Evolutionary conservation across 2,329 filamentous ascomycete genomes (phyloP).

Genomic region (Madurella mycetomatis): DNA sequence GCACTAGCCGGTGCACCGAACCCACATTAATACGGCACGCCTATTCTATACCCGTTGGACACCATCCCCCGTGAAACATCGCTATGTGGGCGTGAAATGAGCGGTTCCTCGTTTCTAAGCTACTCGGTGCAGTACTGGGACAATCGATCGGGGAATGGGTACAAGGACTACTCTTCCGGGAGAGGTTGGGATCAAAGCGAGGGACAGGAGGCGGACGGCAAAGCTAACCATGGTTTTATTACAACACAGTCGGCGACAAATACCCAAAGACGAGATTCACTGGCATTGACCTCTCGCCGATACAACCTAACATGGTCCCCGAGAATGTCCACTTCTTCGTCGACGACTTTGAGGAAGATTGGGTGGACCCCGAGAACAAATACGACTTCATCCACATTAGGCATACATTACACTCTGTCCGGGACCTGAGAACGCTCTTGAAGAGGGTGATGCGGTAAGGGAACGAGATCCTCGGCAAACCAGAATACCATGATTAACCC

Average conservation of each 20-base stretch:
- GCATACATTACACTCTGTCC: conserved; percentile 43
- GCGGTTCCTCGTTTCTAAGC: too few relatives aligned
- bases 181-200: too few relatives aligned
- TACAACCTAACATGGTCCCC: conserved; percentile 48
- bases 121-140: too few relatives aligned
- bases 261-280: conserved; percentile 42
- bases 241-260: conserved; percentile 41
- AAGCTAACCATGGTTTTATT: conserved; percentile 10
- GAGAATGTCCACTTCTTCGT: conserved; percentile 49
- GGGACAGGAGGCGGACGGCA: neutral
- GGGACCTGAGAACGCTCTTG: conserved; percentile 39
- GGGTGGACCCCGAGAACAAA: conserved; percentile 41
- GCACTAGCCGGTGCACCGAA: too few relatives aligned
- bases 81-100: too few relatives aligned
- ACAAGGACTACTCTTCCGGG: too few relatives aligned
- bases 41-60: too few relatives aligned
- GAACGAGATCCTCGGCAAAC: conserved; percentile 31
- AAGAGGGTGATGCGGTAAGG: conserved; percentile 40
- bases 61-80: too few relatives aligned
- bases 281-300: conserved; percentile 49
- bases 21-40: too few relatives aligned
- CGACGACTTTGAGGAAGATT: conserved; percentile 50
- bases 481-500: neutral
- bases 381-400: conserved; percentile 50
- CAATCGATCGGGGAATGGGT: too few relatives aligned